phyloP scores from a whole-genome alignment of 2,329 filamentous ascomycete genomes.

The Neoscytalidium dimidiatum region DNA sequence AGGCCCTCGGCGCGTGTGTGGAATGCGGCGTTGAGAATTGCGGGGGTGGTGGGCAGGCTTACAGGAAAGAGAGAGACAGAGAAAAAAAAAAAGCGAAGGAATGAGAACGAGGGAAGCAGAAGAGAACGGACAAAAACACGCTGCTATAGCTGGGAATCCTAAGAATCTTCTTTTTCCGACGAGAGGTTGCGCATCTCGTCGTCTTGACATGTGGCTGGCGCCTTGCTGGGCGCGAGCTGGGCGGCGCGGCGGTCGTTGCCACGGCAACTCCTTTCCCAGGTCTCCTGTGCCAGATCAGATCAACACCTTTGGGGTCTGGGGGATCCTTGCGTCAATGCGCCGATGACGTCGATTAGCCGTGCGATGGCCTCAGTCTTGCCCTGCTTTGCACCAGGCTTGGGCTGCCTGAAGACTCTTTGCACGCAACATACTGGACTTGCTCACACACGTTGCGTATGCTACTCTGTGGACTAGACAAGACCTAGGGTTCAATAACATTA shows the following conservation, averaged over 20 bases:
- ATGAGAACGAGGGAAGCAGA: background rate
- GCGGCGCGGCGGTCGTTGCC: conserved; percentile 2
- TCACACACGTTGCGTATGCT: too few species aligned
- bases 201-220: background rate
- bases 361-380: background rate
- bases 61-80: background rate
- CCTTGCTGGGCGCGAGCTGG: background rate
- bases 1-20: too few species aligned
- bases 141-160: background rate
- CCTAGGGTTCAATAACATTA: too few species aligned
- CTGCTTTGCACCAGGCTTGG: too few species aligned
- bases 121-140: background rate
- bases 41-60: too few species aligned
- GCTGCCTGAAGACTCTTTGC: too few species aligned
- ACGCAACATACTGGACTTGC: too few species aligned
- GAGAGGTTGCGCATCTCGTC: background rate
- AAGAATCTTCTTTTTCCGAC: background rate
- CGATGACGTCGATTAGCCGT: conserved; percentile 8
- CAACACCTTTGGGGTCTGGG: conserved; percentile 8
- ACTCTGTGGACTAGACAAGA: too few species aligned
- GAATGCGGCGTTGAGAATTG: too few species aligned
- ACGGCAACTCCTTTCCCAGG: background rate
- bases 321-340: conserved; percentile 14
- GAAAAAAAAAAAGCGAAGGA: background rate
- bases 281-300: background rate